These are phyloP conservation scores for Corylus avellana DNA, from an alignment of 306 rosid species.

Conservation along the genomic window DNA sequence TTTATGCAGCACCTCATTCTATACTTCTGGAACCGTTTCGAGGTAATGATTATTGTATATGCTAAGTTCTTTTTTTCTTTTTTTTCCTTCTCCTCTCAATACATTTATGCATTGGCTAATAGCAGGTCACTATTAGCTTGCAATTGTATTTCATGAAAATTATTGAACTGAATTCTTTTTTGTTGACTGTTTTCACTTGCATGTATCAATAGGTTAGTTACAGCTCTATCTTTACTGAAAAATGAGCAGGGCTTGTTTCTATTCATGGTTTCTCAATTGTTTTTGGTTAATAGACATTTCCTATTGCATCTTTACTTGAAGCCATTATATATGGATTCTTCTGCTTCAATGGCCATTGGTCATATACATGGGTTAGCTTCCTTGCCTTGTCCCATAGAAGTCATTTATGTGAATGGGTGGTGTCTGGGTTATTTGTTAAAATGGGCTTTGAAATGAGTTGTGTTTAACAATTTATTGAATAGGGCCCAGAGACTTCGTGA, in stretches of 20 bases:
- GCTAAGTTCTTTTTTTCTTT: neutral
- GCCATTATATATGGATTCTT: conserved; percentile 1
- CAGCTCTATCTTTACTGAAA: neutral
- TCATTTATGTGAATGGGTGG: neutral
- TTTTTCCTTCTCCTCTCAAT: neutral
- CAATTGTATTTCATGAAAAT: neutral
- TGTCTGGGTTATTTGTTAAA: neutral
- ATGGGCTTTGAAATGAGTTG: neutral
- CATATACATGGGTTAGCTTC: neutral
- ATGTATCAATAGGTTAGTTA: neutral
- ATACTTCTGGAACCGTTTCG: conserved; percentile 96
- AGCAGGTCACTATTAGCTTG: neutral
- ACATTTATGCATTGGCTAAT: neutral
- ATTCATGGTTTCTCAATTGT: neutral
- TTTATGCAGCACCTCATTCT: conserved; percentile 96
- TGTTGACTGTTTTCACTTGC: neutral
- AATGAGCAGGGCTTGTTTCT: neutral
- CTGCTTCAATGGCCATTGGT: neutral
- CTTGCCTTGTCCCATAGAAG: neutral
- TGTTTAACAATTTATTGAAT: neutral
- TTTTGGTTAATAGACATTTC: neutral
- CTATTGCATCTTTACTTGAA: neutral
- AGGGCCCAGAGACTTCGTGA: too few relatives aligned
- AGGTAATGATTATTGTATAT: conserved; percentile 48
- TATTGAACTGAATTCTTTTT: neutral